These are phyloP conservation scores for Podaxis carcinomalis DNA, from an alignment of 768 basidiomycete species.

Conservation along the genomic window DNA sequence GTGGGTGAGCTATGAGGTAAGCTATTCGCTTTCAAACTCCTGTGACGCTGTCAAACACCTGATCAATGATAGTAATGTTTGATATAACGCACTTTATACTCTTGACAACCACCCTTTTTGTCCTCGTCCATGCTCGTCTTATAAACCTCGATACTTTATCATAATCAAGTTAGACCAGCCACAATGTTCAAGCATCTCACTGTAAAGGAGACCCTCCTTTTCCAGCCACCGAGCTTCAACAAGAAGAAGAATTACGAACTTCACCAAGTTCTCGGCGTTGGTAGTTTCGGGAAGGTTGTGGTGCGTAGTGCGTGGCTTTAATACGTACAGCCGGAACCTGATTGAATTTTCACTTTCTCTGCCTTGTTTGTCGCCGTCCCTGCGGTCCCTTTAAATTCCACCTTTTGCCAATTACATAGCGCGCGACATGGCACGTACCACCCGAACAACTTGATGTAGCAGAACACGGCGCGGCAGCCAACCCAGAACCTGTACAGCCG, in stretches of 20 bases:
- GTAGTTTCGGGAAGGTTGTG: slow-evolving; percentile 90
- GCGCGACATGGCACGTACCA: slow-evolving; percentile 77
- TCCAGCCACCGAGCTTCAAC: slow-evolving; percentile 79
- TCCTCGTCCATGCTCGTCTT: neutral
- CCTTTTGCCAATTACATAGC: slow-evolving; percentile 30
- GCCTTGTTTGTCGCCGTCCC: neutral
- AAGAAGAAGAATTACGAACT: slow-evolving; percentile 85
- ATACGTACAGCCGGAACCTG: neutral
- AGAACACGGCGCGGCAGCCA: slow-evolving; percentile 52
- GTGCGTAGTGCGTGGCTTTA: slow-evolving; percentile 29
- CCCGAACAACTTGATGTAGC: slow-evolving; percentile 52
- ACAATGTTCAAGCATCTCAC: slow-evolving; percentile 37
- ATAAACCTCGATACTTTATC: neutral
- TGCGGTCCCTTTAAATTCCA: neutral
- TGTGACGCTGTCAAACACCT: no score
- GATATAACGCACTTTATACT: neutral
- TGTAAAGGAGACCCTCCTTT: slow-evolving; percentile 58
- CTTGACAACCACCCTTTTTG: neutral
- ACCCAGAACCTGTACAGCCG: slow-evolving; percentile 14
- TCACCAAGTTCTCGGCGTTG: slow-evolving; percentile 70
- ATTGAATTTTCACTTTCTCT: neutral
- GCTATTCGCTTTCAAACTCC: no score
- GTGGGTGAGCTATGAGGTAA: no score
- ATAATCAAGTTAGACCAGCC: neutral
- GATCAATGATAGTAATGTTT: no score